phyloP scores from a whole-genome alignment of 768 basidiomycete genomes.

The Xerocomus brunneocitrinus region DNA sequence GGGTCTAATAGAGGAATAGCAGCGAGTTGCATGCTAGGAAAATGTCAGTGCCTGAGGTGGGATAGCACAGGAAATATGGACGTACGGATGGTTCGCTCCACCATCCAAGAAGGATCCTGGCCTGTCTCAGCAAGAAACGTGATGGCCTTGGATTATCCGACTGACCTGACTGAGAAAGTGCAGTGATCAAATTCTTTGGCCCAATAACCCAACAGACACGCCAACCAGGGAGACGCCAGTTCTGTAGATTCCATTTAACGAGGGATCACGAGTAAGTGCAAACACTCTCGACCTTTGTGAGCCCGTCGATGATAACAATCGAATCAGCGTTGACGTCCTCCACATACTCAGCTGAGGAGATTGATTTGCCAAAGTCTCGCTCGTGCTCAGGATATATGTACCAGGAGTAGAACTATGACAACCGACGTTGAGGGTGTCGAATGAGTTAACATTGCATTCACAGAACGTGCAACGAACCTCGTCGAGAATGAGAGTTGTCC shows the following conservation, averaged over 20 bases:
- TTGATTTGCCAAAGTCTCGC: slow-evolving; percentile 66
- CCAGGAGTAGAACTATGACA: slow-evolving; percentile 83
- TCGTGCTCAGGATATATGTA: slow-evolving; percentile 85
- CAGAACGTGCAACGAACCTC: slow-evolving; percentile 47
- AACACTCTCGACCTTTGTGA: slow-evolving; percentile 66
- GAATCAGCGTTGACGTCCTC: slow-evolving; percentile 86
- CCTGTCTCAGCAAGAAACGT: not conserved
- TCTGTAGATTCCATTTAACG: slow-evolving; percentile 43
- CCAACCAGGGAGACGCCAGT: slow-evolving; percentile 95
- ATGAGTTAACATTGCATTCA: not conserved
- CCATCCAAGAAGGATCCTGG: slow-evolving; percentile 87
- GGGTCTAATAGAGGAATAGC: slow-evolving; percentile 82
- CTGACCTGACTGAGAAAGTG: slow-evolving; percentile 82
- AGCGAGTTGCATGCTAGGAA: slow-evolving; percentile 72
- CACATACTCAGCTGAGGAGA: slow-evolving; percentile 80
- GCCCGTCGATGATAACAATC: slow-evolving; percentile 82
- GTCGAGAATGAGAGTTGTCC: slow-evolving; percentile 80
- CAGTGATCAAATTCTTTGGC: slow-evolving; percentile 82
- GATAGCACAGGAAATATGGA: slow-evolving; percentile 2
- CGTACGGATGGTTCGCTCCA: slow-evolving; percentile 89
- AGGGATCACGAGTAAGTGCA: not conserved
- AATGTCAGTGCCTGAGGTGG: not conserved
- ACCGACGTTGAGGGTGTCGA: too few relatives aligned
- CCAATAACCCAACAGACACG: slow-evolving; percentile 91
- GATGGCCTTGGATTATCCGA: not conserved